Evolutionary conservation across 139 green algal genomes (phyloP).

Genomic region (Chlorella sorokiniana): DNA sequence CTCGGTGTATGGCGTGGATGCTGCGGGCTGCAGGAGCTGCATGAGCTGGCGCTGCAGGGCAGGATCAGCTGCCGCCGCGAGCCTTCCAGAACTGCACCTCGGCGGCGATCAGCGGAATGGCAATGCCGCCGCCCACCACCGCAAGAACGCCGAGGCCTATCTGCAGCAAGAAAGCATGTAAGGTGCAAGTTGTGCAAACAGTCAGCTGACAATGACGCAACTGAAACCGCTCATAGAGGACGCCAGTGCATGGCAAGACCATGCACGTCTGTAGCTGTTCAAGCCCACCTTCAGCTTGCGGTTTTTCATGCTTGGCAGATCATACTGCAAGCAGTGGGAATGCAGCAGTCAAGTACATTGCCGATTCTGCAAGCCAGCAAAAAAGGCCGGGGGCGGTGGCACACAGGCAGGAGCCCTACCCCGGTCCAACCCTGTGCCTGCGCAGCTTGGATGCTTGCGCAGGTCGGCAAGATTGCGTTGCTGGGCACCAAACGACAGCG

Average conservation of each 20-base stretch:
- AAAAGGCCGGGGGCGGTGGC: background rate
- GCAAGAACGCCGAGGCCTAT: conserved; percentile 12
- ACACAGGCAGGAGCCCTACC: background rate
- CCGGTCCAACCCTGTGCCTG: background rate
- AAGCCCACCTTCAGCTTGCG: conserved; percentile 20
- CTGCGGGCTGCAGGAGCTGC: background rate
- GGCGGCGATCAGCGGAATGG: background rate
- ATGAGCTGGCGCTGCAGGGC: background rate
- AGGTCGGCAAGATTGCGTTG: too few relatives aligned
- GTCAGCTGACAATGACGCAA: background rate
- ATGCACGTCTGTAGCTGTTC: background rate
- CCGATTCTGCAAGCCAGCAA: too few relatives aligned
- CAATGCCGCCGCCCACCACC: background rate
- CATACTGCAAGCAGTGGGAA: conserved; percentile 9
- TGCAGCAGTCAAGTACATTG: background rate
- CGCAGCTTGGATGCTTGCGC: too few relatives aligned
- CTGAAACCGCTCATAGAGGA: background rate
- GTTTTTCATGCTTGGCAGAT: conserved; percentile 28
- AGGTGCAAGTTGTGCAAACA: background rate
- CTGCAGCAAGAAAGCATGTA: background rate
- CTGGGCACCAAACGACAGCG: too few relatives aligned
- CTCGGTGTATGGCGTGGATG: too few relatives aligned
- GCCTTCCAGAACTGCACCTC: conserved; percentile 33
- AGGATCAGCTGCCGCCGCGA: background rate
- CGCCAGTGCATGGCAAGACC: too few relatives aligned